phyloP scores from a whole-genome alignment of 345 rosid species.

The Pugionium cornutum region DNA sequence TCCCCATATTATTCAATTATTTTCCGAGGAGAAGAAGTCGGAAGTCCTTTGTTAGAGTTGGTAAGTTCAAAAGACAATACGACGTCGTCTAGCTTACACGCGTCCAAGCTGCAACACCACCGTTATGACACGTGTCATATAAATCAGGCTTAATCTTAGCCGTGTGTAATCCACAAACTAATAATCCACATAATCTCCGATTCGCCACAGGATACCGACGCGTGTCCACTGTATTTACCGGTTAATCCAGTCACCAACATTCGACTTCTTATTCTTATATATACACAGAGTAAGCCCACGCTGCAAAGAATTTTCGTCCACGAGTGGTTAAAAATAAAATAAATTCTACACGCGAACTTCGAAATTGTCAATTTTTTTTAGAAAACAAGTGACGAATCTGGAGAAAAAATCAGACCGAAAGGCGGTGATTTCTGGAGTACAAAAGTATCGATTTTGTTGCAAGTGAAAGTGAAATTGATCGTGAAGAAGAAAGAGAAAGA shows the following conservation, averaged over 20 bases:
- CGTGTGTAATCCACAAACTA: slow-evolving; percentile 41
- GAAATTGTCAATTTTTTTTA: slow-evolving; percentile 34
- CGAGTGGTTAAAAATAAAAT: slow-evolving; percentile 16
- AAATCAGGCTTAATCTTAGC: slow-evolving; percentile 28
- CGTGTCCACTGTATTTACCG: slow-evolving; percentile 49
- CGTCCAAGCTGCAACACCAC: slow-evolving; percentile 32
- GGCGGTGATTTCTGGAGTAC: slow-evolving; percentile 17
- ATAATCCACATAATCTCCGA: slow-evolving; percentile 16
- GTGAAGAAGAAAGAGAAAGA: slow-evolving; percentile 10
- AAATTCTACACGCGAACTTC: slow-evolving; percentile 11
- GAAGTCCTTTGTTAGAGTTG: slow-evolving; percentile 13
- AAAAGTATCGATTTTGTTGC: slow-evolving; percentile 6
- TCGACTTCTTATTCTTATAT: slow-evolving; percentile 22
- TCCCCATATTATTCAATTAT: neutral
- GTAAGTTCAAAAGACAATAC: slow-evolving; percentile 20
- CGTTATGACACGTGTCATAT: slow-evolving; percentile 43
- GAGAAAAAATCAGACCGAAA: neutral
- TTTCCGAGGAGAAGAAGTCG: neutral
- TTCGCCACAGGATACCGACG: slow-evolving; percentile 40
- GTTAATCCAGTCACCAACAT: slow-evolving; percentile 34
- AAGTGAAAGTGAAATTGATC: neutral
- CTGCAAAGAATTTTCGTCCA: slow-evolving; percentile 16
- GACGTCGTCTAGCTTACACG: slow-evolving; percentile 32
- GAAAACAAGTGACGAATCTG: slow-evolving; percentile 11
- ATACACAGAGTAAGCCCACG: slow-evolving; percentile 1